Conservation (phyloP, 2,329 filamentous ascomycete species). For the Xylaria hypoxylon region DNA sequence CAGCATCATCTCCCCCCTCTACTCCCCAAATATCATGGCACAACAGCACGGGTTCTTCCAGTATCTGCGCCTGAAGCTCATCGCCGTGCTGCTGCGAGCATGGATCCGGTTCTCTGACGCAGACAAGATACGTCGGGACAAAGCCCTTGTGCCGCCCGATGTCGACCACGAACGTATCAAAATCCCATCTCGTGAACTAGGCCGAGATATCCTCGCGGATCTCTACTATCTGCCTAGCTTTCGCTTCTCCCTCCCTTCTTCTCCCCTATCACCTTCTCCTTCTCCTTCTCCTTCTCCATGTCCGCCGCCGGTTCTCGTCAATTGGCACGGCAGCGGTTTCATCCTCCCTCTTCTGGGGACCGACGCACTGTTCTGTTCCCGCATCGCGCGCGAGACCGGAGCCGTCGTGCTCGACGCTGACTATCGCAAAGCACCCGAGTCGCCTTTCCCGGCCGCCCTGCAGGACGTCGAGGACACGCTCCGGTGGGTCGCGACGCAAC, state of each 20-base stretch:
- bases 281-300: no score
- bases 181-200: conserved; percentile 39
- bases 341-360: conserved; percentile 32
- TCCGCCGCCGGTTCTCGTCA: conserved; percentile 36
- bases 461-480: conserved; percentile 34
- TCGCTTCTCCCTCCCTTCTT: neutral
- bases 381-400: conserved; percentile 39
- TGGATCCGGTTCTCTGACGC: neutral
- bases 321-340: conserved; percentile 42
- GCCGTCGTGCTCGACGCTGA: conserved; percentile 49
- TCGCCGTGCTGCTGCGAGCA: neutral
- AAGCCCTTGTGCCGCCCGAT: neutral
- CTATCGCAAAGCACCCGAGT: conserved; percentile 47
- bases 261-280: neutral
- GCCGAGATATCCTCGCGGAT: conserved; percentile 33
- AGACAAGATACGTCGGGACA: neutral
- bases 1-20: no score
- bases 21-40: neutral
- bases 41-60: neutral
- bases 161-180: conserved; percentile 46
- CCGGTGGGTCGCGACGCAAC: conserved; percentile 27
- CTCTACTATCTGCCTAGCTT: conserved; percentile 33
- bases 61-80: neutral
- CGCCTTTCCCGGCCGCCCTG: conserved; percentile 40
- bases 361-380: conserved; percentile 37